A percentile compares a stretch with the other conserved stretches of the same genome.
phyloP scores from a whole-genome alignment of 805 yeast genomes.

The Monosporozyma aquatica region DNA sequence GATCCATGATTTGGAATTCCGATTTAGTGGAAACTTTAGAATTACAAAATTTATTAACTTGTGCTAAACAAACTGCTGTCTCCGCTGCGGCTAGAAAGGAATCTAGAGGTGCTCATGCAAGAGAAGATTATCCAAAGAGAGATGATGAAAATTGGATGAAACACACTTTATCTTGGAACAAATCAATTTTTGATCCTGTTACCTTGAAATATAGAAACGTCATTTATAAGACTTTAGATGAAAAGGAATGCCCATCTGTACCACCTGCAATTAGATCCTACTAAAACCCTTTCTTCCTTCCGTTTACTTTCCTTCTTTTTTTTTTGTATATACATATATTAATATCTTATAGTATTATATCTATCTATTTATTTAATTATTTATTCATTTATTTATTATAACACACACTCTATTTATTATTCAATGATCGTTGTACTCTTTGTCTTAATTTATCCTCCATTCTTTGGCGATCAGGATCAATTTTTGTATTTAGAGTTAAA shows the following conservation, averaged over 20 bases:
- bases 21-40: constrained; percentile 94
- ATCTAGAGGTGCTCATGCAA: constrained; percentile 98
- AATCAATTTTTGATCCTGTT: constrained; percentile 57
- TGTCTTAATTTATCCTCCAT: constrained; percentile 21
- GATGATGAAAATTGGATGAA: constrained; percentile 97
- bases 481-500: constrained; percentile 7
- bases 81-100: constrained; percentile 93
- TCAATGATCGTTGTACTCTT: constrained; percentile 18
- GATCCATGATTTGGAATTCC: constrained; percentile 98
- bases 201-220: constrained; percentile 80
- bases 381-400: constrained; percentile 1
- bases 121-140: constrained; percentile 95
- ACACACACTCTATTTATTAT: neutral
- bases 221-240: constrained; percentile 76
- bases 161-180: constrained; percentile 92
- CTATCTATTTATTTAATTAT: constrained; percentile 8
- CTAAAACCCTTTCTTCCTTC: constrained; percentile 37
- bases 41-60: constrained; percentile 89
- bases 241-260: constrained; percentile 84
- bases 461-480: constrained; percentile 21
- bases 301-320: too few species aligned
- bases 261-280: constrained; percentile 97
- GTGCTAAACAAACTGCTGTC: constrained; percentile 92
- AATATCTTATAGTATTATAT: neutral
- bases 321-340: neutral